Base-by-base conservation (phyloP, 2,329 filamentous ascomycete species). In the Colletotrichum karsti region DNA sequence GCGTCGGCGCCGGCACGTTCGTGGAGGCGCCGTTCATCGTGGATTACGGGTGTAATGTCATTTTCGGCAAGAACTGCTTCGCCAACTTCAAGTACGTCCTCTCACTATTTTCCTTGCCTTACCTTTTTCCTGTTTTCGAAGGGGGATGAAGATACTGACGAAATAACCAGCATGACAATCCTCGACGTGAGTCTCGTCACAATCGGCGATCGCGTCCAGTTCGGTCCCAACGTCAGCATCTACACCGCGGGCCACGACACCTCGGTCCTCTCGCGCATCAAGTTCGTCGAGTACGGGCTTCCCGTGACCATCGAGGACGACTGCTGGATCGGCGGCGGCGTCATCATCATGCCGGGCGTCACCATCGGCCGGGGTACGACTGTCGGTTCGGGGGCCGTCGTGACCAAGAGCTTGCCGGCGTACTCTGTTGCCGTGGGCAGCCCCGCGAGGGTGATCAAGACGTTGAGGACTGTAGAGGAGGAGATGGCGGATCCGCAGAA, bases 11-110 rank as follows among this genome's bases (percentile, higher is more conserved):
- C 37, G 85, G 86, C 3, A 78, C 77, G 9, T 84, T 84, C 69
- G 84, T 91, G 30, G 88, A 91, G 63, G 87, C 88, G 0, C 88
- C 88, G 0, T 79, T 91, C 58, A 81, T 81, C 22, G 81, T 90
- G 42, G 88, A 91, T 74, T 91, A 91, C 66, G 89, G 88, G 1
- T 86, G 85, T 72, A 91, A 91, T 64, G 85, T 91, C 69, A 81
- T 79, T 2, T 78, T 90, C 3, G 88, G 88, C 12, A 80, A 85
- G 51, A 79, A 82, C 12, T 89, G 89, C 73, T 92, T 90, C 71
- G 81, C 85, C 18, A 88, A 88, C 72, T 89, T 88, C 75, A 67
- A 67, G 63, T 58, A 22, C 3, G 33, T 51, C 1, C 2, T 26
- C 18, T 18, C 20, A 22, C 8, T 3, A 15, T 13, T 22, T 9